These are phyloP conservation scores for Aspergillus campestris DNA, from an alignment of 495 filamentous ascomycete species.

Conservation along the genomic window DNA sequence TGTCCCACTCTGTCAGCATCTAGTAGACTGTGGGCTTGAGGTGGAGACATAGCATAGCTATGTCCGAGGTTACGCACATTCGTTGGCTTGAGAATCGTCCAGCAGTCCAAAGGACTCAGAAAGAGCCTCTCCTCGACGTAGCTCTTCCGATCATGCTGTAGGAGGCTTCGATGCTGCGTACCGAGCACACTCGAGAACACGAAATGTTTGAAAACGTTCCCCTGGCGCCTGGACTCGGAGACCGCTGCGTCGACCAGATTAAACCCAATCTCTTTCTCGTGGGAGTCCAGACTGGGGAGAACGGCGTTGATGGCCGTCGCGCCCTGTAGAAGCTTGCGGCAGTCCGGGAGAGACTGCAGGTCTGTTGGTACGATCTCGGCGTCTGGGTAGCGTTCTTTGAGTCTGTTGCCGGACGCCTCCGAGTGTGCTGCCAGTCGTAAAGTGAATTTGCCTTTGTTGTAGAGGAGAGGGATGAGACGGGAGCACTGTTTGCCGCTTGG, in stretches of 20 bases:
- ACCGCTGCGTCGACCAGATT: constrained; percentile 25
- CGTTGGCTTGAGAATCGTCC: constrained; percentile 26
- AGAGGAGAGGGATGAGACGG: constrained; percentile 21
- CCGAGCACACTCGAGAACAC: constrained; percentile 19
- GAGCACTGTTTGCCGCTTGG: constrained; percentile 17
- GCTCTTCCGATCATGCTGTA: constrained; percentile 28
- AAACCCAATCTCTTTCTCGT: constrained; percentile 21
- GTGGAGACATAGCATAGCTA: too few species aligned
- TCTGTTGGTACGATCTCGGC: constrained; percentile 19
- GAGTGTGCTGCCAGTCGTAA: constrained; percentile 21
- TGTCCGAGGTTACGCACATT: background rate
- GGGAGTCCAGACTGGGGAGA: constrained; percentile 20
- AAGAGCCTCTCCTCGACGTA: constrained; percentile 25
- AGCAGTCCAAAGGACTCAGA: constrained; percentile 15
- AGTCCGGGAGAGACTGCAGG: constrained; percentile 10
- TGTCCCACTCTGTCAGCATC: too few species aligned
- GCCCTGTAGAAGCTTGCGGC: constrained; percentile 7
- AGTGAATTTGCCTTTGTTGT: constrained; percentile 11
- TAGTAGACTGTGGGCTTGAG: too few species aligned
- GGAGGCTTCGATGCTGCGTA: constrained; percentile 23
- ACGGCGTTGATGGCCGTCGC: constrained; percentile 10
- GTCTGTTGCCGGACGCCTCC: constrained; percentile 1
- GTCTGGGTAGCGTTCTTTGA: constrained; percentile 12
- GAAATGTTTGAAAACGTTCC: constrained; percentile 17
- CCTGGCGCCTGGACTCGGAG: background rate